Conservation (phyloP, 371 early-diverging fungal genomes). For the Haplosporangium sp. region DNA sequence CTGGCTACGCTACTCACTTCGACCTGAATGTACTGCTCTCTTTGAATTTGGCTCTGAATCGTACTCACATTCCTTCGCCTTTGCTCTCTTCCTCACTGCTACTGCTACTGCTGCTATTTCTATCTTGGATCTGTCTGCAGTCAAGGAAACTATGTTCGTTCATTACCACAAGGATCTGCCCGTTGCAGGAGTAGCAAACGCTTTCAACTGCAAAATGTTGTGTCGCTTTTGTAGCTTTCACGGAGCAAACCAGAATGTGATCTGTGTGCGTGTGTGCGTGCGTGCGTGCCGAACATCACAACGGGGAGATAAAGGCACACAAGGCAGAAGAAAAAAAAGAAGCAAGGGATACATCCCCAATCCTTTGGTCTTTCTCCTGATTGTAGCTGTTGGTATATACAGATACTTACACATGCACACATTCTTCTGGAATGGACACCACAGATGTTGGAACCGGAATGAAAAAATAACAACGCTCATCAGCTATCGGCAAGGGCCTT, state of each 20-base stretch:
- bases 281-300: neutral
- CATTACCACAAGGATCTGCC: neutral
- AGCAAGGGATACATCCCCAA: neutral
- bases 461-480: no score
- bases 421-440: neutral
- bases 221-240: neutral
- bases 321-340: neutral
- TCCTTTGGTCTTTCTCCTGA: neutral
- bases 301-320: neutral
- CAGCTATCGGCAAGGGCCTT: no score
- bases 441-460: neutral
- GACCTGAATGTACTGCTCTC: neutral
- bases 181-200: neutral
- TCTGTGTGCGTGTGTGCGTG: neutral
- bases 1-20: neutral
- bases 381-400: neutral
- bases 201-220: neutral
- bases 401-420: neutral
- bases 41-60: conserved; percentile 1
- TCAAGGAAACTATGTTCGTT: neutral
- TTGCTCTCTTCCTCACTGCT: neutral
- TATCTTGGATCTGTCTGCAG: conserved; percentile 8
- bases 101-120: conserved; percentile 6
- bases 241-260: conserved; percentile 4
- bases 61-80: neutral